Evolutionary conservation across 805 yeast species (phyloP).

Genomic region (Kazachstania kunashirensis): DNA sequence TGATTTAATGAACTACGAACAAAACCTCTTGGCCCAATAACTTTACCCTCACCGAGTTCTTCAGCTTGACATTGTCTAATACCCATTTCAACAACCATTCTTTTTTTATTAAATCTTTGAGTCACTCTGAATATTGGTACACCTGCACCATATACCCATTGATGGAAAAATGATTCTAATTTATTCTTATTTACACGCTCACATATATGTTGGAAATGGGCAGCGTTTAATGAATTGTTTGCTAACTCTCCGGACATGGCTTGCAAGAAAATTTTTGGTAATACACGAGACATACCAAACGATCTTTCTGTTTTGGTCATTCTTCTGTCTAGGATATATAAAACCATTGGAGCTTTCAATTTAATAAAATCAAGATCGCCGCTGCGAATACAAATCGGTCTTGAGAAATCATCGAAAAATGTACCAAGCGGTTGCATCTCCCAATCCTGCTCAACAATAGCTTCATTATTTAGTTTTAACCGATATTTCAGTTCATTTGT

Average conservation of each 20-base stretch:
- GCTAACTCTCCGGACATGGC: slow-evolving; percentile 91
- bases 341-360: slow-evolving; percentile 76
- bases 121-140: slow-evolving; percentile 82
- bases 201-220: slow-evolving; percentile 86
- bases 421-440: slow-evolving; percentile 74
- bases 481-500: slow-evolving; percentile 68
- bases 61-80: slow-evolving; percentile 80
- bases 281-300: slow-evolving; percentile 81
- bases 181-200: slow-evolving; percentile 87
- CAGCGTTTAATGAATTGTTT: slow-evolving; percentile 66
- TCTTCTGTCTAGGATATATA: slow-evolving; percentile 76
- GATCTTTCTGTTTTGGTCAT: slow-evolving; percentile 96
- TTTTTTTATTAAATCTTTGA: slow-evolving; percentile 85
- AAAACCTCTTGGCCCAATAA: slow-evolving; percentile 22
- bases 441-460: slow-evolving; percentile 62
- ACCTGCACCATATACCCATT: slow-evolving; percentile 88
- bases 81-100: slow-evolving; percentile 90
- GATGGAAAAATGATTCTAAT: slow-evolving; percentile 73
- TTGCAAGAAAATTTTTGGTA: slow-evolving; percentile 84
- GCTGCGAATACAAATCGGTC: slow-evolving; percentile 23
- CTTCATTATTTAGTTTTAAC: slow-evolving; percentile 54
- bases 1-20: slow-evolving; percentile 21
- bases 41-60: slow-evolving; percentile 34
- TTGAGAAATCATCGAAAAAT: slow-evolving; percentile 35
- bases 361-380: slow-evolving; percentile 57